phyloP scores from a whole-genome alignment of 129 eudicot species.

The Calendula officinalis region DNA sequence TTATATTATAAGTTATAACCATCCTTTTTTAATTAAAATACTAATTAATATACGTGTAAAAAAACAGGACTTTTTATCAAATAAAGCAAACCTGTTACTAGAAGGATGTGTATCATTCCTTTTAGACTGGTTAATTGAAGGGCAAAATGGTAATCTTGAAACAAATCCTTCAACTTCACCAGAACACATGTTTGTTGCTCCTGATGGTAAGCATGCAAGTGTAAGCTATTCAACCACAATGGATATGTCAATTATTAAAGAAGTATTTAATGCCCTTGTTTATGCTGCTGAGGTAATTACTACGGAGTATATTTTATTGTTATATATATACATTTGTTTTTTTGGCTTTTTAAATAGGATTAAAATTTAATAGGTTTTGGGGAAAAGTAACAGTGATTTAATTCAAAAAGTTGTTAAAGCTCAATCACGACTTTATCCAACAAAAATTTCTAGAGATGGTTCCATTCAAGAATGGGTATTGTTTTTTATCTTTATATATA shows the following conservation, averaged over 20 bases:
- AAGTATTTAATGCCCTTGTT: conserved; percentile 61
- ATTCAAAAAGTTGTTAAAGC: conserved; percentile 65
- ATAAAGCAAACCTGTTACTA: conserved; percentile 64
- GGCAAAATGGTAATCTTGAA: conserved; percentile 60
- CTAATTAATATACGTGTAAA: conserved; percentile 11
- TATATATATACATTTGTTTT: too few relatives aligned
- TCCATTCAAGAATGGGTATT: conserved; percentile 90
- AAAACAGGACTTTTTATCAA: conserved; percentile 51
- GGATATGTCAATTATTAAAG: conserved; percentile 83
- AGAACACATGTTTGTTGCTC: conserved; percentile 81
- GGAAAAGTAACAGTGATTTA: conserved; percentile 52
- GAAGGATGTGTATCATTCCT: conserved; percentile 74
- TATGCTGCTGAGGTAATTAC: conserved; percentile 70
- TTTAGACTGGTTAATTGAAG: conserved; percentile 83
- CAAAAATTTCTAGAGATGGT: conserved; percentile 56
- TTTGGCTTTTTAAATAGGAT: not conserved
- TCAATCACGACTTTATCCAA: conserved; percentile 62
- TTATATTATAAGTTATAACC: too few relatives aligned
- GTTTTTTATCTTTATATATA: too few relatives aligned
- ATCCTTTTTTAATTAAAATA: too few relatives aligned
- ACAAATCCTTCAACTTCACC: conserved; percentile 97
- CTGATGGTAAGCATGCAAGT: conserved; percentile 76
- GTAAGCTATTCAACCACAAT: conserved; percentile 86
- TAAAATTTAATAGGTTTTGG: conserved; percentile 49
- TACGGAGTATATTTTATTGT: too few relatives aligned